phyloP scores from a whole-genome alignment of 371 early-diverging fungal species.

The Sporodiniella umbellata region DNA sequence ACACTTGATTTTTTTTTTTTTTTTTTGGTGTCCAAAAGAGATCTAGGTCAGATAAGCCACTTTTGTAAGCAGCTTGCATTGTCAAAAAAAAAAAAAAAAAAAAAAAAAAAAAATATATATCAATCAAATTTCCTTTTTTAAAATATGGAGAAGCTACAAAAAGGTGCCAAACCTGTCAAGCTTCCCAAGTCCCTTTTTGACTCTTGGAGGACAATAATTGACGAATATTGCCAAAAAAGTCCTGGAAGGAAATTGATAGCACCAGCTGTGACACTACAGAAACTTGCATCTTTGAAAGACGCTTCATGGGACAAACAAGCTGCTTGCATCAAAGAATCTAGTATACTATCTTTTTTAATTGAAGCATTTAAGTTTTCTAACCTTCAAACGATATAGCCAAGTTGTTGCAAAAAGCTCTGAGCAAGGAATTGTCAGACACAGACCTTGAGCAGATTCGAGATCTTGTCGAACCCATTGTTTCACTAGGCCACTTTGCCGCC shows the following conservation, averaged over 20 bases:
- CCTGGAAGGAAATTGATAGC: conserved; percentile 13
- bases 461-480: conserved; percentile 35
- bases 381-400: conserved; percentile 4
- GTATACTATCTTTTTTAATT: conserved; percentile 12
- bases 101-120: too few species aligned
- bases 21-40: not conserved
- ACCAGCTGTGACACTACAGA: conserved; percentile 14
- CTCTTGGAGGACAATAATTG: conserved; percentile 21
- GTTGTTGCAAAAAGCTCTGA: conserved; percentile 5
- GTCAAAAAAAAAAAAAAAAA: not conserved
- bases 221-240: not conserved
- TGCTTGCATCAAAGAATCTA: conserved; percentile 27
- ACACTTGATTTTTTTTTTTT: not conserved
- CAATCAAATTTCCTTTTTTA: conserved; percentile 2
- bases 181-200: conserved; percentile 28
- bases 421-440: not conserved
- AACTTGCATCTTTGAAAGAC: conserved; percentile 13
- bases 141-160: conserved; percentile 23
- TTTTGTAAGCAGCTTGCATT: not conserved
- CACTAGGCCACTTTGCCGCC: conserved; percentile 41
- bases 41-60: not conserved
- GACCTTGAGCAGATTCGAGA: conserved; percentile 19
- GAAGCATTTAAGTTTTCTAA: not conserved
- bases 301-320: conserved; percentile 34
- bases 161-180: conserved; percentile 28